phyloP scores from a whole-genome alignment of 2,329 filamentous ascomycete genomes.

The Claviceps fusiformis region DNA sequence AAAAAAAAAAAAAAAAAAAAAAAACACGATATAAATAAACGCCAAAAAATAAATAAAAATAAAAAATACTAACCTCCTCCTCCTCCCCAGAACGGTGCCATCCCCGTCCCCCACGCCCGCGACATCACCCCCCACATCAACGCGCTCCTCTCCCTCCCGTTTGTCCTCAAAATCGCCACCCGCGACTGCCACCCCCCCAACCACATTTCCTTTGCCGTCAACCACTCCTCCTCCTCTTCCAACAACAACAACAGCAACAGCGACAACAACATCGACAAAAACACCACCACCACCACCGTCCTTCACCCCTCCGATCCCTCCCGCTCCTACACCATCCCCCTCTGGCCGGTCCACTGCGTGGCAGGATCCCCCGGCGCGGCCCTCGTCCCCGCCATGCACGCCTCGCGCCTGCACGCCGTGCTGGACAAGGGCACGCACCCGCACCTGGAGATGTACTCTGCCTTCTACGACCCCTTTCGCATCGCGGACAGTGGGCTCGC shows the following conservation, averaged over 20 bases:
- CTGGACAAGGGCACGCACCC: conserved; percentile 67
- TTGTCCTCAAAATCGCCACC: conserved; percentile 67
- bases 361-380: conserved; percentile 58
- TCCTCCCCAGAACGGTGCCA: conserved; percentile 70
- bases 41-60: no score
- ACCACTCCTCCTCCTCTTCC: no score
- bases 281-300: conserved; percentile 50
- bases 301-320: conserved; percentile 49
- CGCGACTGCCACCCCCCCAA: conserved; percentile 78
- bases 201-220: no score
- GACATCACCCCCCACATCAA: conserved; percentile 61
- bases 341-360: conserved; percentile 91
- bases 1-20: no score
- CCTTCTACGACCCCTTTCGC: conserved; percentile 70
- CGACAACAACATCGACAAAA: neutral
- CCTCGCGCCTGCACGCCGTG: conserved; percentile 43
- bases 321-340: conserved; percentile 50
- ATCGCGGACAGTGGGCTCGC: conserved; percentile 52
- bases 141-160: conserved; percentile 55
- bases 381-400: conserved; percentile 59
- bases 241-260: conserved; percentile 46
- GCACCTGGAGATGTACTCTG: conserved; percentile 84
- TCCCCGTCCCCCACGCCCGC: conserved; percentile 66
- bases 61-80: no score
- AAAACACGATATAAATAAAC: no score